Evolutionary conservation across 1,284 basidiomycete genomes (phyloP), one percentile per base, ranked within the genome.

Genomic region (Calocybe gambosa): DNA sequence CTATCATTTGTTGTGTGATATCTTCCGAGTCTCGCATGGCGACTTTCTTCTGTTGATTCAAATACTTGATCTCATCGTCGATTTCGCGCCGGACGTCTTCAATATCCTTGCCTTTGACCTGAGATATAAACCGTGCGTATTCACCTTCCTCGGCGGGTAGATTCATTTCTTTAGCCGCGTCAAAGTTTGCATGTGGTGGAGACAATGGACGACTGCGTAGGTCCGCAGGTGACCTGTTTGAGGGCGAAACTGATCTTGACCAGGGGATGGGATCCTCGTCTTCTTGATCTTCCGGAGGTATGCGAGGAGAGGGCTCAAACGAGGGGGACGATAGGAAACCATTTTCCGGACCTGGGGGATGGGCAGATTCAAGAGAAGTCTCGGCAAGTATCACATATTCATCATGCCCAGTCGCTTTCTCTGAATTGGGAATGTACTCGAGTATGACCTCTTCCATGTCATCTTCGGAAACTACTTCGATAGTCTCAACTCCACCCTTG

Each of bases 1-100:
- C 75, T 38, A 96, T 78, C 94, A 97, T 98, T 54, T 94, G 87
- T 60, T 89, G 84, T 2, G 90, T 95, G 55, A 98, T 82, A 60
- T 97, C 94, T 58, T 98, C 96, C 8, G 93, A 89, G 66, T 95
- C 93, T 31, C 93, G 77, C 77, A 93, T 84, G 13, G 93, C 90
- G 34, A 82, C 83, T 63, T 91, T 94, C 61, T 82, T 80, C 64
- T 95, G 89, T 61, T 82, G 75, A 59, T 93, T 84, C 39, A 99
- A 70, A 2, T 75, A 72, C 48, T 77, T 75, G 49, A 99, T 93
- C 66, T 99, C 96, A 43, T 86, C 85, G 61, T 95, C 91, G 45
- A 98, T 93, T 66, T 99, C 94, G 39, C 75, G 73, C 47, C 87
- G 78, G 38, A 95, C 88, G 34, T 84, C 75, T 34, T 87, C 82